These are phyloP conservation scores for Clarireedia hainanense DNA, from an alignment of 2,329 filamentous ascomycete species.

Conservation along the genomic window DNA sequence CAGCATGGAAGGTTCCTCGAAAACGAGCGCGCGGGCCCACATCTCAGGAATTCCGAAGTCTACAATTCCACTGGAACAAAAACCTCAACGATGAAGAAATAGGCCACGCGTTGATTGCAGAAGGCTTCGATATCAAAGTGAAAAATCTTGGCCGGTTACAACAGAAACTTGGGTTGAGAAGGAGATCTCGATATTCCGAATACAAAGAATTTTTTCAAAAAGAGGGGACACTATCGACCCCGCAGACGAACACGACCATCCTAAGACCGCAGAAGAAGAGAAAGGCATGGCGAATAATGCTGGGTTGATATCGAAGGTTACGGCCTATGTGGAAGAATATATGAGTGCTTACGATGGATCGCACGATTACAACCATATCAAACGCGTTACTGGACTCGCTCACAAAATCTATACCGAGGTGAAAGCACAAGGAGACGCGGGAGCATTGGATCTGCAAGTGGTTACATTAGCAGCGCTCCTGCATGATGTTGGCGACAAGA, in stretches of 20 bases:
- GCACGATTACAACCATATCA: slow-evolving; percentile 81
- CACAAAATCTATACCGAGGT: slow-evolving; percentile 30
- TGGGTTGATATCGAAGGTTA: slow-evolving; percentile 42
- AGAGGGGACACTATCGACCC: slow-evolving; percentile 7
- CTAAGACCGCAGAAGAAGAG: slow-evolving; percentile 14
- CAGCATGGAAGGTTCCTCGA: slow-evolving; percentile 22
- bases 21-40: slow-evolving; percentile 22
- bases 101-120: slow-evolving; percentile 16
- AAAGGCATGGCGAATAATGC: slow-evolving; percentile 18
- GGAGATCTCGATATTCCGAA: slow-evolving; percentile 24
- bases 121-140: slow-evolving; percentile 25
- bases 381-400: slow-evolving; percentile 69
- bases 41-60: slow-evolving; percentile 21
- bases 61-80: slow-evolving; percentile 25
- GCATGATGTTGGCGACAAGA: slow-evolving; percentile 79
- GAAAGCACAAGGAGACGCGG: slow-evolving; percentile 14
- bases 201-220: slow-evolving; percentile 24
- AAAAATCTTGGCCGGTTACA: slow-evolving; percentile 23
- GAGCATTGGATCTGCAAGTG: slow-evolving; percentile 45
- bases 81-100: slow-evolving; percentile 28
- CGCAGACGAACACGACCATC: not conserved
- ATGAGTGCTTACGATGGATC: slow-evolving; percentile 77
- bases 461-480: slow-evolving; percentile 62
- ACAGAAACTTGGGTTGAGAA: slow-evolving; percentile 25
- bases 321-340: slow-evolving; percentile 58